These are phyloP conservation scores for Lachancea mirantina DNA, from an alignment of 805 yeast genomes.

Conservation along the genomic window DNA sequence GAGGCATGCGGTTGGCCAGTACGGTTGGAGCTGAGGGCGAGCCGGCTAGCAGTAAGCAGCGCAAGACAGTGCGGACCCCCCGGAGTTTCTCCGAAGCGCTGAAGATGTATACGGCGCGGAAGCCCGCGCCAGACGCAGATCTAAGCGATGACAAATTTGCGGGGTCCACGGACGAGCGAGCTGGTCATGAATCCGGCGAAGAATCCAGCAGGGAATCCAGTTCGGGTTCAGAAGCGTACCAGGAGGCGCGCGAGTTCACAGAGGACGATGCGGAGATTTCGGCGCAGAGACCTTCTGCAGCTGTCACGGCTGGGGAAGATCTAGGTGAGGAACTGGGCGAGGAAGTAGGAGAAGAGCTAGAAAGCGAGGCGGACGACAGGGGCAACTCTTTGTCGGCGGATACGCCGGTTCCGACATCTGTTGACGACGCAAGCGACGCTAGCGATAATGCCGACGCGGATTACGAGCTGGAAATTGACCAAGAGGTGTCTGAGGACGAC, in stretches of 20 bases:
- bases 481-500: constrained; percentile 21
- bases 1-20: neutral
- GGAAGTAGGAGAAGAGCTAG: constrained; percentile 24
- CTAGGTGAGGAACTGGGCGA: constrained; percentile 31
- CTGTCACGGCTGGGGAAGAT: constrained; percentile 24
- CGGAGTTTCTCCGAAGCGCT: constrained; percentile 44
- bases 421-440: constrained; percentile 35
- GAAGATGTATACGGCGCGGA: constrained; percentile 27
- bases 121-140: constrained; percentile 5
- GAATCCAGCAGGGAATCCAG: constrained; percentile 11
- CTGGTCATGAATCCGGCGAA: too few species aligned
- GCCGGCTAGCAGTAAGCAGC: constrained; percentile 50
- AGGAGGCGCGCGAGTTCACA: constrained; percentile 7
- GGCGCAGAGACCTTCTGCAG: constrained; percentile 33
- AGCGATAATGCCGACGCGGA: constrained; percentile 15
- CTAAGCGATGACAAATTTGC: constrained; percentile 19
- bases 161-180: constrained; percentile 29
- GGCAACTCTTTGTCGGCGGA: constrained; percentile 4
- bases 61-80: constrained; percentile 50
- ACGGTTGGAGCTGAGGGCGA: neutral
- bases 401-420: neutral
- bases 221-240: constrained; percentile 7
- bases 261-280: constrained; percentile 20
- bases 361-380: constrained; percentile 17
- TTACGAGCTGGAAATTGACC: constrained; percentile 11